A percentile compares a stretch with the other conserved stretches of the same genome.
Evolutionary conservation across 306 rosid species (phyloP).

Genomic region (Neltuma alba): DNA sequence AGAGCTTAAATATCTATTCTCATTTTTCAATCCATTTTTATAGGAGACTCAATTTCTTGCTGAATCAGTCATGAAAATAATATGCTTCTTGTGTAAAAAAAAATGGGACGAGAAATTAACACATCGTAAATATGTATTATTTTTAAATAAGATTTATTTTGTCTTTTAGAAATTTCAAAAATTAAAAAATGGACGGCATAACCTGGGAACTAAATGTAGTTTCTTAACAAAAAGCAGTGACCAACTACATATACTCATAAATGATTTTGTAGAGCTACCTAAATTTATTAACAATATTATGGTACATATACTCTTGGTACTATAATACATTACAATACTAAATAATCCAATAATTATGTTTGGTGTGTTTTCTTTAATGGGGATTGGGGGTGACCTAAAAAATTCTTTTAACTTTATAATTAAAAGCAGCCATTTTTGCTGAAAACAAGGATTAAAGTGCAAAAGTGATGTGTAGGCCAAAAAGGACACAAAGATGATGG

Average conservation of each 20-base stretch:
- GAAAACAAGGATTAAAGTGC: constrained; percentile 38
- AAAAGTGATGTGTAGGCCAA: not conserved
- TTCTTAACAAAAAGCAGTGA: not conserved
- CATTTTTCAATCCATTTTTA: no score
- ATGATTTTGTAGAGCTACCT: not conserved
- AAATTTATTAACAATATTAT: not conserved
- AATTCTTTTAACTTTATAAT: not conserved
- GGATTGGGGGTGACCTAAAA: constrained; percentile 20
- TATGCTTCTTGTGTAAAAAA: no score
- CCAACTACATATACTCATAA: not conserved
- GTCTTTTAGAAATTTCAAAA: no score
- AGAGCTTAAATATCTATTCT: no score
- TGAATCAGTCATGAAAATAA: no score
- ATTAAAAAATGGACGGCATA: no score
- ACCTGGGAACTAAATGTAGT: not conserved
- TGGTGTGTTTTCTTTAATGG: not conserved
- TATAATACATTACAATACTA: not conserved
- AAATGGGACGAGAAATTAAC: no score
- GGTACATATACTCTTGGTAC: not conserved
- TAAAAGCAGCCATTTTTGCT: constrained; percentile 31
- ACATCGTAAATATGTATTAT: no score
- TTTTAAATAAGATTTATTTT: no score
- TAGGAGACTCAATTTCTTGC: no score
- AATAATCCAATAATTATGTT: not conserved
- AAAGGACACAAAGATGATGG: constrained; percentile 7